Base-by-base conservation (phyloP, 345 rosid species). In the Rhodamnia argentea region DNA sequence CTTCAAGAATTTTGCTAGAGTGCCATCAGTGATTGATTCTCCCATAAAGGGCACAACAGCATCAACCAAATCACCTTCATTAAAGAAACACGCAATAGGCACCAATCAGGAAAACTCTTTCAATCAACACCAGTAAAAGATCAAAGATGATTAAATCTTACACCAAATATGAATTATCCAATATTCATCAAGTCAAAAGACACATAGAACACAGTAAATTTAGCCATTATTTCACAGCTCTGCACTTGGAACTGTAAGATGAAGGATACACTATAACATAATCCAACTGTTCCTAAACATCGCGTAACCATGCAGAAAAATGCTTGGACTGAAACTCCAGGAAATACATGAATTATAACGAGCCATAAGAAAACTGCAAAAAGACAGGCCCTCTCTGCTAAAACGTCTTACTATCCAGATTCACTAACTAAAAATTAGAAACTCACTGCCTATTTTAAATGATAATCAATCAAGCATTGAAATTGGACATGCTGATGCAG, bases 31-130 rank as follows among this genome's bases (percentile, higher is more conserved):
- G 42, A 96, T 95, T 40, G 99, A 96, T 92, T 96, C 98, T 13
- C 95, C 99, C 96, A 96, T 95, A 89, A 92, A 93, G 78, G 99
- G 98, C 52, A 96, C 99, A 89, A 95, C 93, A 84, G 90, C 96
- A 84, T 95, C 95, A 84, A 93, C 94, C 88, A 91, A 82, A 86
- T 94, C 95, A 59, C 91, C 96, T 93, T 78, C 85, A 89, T 20
- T 85, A 88, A 24, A 47, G 51, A 50, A 54, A 86, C 10, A 32
- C 7, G 59, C 52, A 44, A 53, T 76, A 22, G 27, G 82, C 7
- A 18, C 59, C 9, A 11, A 55, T 84, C 44, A 75, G 29, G 29
- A 26, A 50, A 44, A 74, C 27, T 18, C 50, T 14, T 22, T 53
- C 58, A 52, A 52, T 60, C 32, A 70, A 83, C 64, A 76, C 51